Evolutionary conservation across 2,329 filamentous ascomycete species (phyloP), one percentile per base, ranked within the genome.

Genomic region (Pyricularia pennisetigena): DNA sequence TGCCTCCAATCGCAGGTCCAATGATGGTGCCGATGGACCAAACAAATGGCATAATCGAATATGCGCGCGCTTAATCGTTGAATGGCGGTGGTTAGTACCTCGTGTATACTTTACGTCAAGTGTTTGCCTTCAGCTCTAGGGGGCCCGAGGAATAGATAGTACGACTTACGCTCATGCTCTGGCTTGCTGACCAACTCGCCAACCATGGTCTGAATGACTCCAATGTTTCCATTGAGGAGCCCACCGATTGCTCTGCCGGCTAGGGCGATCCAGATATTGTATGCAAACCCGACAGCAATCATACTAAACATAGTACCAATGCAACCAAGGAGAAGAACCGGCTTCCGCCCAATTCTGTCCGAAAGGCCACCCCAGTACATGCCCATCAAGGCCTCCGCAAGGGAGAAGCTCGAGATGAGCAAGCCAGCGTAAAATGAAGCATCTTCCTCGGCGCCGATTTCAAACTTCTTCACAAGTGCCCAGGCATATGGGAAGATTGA

Each of bases 401-500:
- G 86, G 70, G 90, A 90, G 80, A 93, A 96, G 73, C 93, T 89
- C 14, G 93, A 94, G 73, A 97, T 93, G 77, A 97, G 87, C 72
- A 95, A 82, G 66, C 94, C 94, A 32, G 94, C 91, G 79, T 96
- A 97, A 80, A 92, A 94, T 54, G 89, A 96, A 70, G 92, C 91
- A 86, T 94, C 87, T 79, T 86, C 82, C 72, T 88, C 86, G 73
- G 86, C 84, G 70, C 90, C 91, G 72, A 94, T 84, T 59, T 91
- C 75, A 78, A 93, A 93, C 73, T 88, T 84, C 78, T 91, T 91
- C 72, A 94, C 89, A 72, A 94, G 88, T 70, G 90, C 86, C 90
- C 91, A 96, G 70, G 92, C 92, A 78, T 97, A 97, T 24, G 94
- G 94, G 74, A 94, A 96, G 78, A 97, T 95, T 75, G 92, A 95